Evolutionary conservation across 768 basidiomycete species (phyloP).

Genomic region (Mycena vitilis): DNA sequence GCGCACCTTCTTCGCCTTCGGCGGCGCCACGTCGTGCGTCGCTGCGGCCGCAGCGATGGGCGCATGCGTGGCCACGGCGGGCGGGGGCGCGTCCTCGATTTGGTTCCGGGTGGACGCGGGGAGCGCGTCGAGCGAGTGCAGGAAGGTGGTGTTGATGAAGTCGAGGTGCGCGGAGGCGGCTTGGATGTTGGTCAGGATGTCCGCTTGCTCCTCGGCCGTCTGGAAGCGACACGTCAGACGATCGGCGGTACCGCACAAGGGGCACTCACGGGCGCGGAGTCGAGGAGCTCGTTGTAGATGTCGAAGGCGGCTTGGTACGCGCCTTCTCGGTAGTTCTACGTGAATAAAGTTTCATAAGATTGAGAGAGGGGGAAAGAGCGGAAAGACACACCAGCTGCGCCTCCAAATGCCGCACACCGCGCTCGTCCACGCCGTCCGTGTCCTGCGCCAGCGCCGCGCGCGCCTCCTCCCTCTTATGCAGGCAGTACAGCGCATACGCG

Average conservation of each 20-base stretch:
- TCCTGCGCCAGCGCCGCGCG: constrained; percentile 54
- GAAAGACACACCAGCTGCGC: constrained; percentile 81
- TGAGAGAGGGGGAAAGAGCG: constrained; percentile 6
- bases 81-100: constrained; percentile 74
- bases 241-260: no score
- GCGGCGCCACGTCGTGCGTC: constrained; percentile 41
- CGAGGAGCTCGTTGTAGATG: constrained; percentile 84
- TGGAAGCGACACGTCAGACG: constrained; percentile 42
- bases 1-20: constrained; percentile 62
- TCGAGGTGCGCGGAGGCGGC: constrained; percentile 87
- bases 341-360: neutral
- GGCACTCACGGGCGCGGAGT: constrained; percentile 76
- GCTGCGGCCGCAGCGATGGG: constrained; percentile 47
- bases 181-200: constrained; percentile 86
- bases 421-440: constrained; percentile 56
- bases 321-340: constrained; percentile 82
- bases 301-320: constrained; percentile 79
- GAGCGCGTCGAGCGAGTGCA: constrained; percentile 70
- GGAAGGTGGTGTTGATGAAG: constrained; percentile 81
- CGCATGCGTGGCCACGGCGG: constrained; percentile 52
- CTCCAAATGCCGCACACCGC: constrained; percentile 82
- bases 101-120: constrained; percentile 61
- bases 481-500: constrained; percentile 86
- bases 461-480: constrained; percentile 83
- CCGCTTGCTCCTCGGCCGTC: constrained; percentile 90